Conservation (phyloP, 1,139 yeast species). For the Geotrichum citri-aurantii region DNA sequence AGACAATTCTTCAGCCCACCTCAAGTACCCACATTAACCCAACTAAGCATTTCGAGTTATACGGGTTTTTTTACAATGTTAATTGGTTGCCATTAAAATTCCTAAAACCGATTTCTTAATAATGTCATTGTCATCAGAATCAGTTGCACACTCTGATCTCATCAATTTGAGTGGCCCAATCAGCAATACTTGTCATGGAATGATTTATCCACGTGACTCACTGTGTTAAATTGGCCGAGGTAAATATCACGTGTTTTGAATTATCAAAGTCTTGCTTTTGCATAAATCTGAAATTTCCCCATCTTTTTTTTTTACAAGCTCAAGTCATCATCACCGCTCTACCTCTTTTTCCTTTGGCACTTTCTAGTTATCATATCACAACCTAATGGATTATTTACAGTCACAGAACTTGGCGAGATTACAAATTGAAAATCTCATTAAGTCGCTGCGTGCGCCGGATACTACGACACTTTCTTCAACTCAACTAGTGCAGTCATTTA, state of each 20-base stretch:
- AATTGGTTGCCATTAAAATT: no score
- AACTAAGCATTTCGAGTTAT: no score
- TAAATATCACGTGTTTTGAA: neutral
- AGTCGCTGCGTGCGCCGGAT: slow-evolving; percentile 6
- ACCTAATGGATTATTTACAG: slow-evolving; percentile 2
- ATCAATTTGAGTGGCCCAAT: no score
- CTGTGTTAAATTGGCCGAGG: no score
- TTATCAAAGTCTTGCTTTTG: neutral
- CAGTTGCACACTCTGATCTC: no score
- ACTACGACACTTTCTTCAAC: neutral
- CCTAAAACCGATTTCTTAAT: no score
- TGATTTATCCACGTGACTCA: no score
- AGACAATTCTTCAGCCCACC: no score
- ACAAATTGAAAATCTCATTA: slow-evolving; percentile 10
- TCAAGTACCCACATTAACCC: no score
- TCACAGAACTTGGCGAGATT: slow-evolving; percentile 1
- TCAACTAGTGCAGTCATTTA: slow-evolving; percentile 44
- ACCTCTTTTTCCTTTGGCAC: neutral
- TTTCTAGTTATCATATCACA: neutral
- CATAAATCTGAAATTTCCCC: neutral
- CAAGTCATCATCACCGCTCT: neutral
- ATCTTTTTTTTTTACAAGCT: neutral
- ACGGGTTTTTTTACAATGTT: no score
- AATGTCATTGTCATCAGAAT: no score
- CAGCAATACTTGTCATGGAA: no score